These are phyloP conservation scores for Penicillium sp. DNA, from an alignment of 2,329 filamentous ascomycete genomes.

Conservation along the genomic window DNA sequence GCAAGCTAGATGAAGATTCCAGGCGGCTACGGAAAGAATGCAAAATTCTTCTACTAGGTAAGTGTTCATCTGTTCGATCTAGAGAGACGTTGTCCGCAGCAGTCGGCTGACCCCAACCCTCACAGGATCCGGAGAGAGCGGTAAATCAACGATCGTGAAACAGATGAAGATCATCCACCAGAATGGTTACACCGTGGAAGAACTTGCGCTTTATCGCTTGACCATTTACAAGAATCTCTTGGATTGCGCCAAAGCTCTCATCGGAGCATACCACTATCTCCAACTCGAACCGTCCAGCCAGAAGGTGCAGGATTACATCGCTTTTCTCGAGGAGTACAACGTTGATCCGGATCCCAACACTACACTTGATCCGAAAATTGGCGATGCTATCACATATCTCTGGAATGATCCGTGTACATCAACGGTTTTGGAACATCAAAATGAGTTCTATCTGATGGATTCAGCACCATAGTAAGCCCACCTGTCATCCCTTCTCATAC, in stretches of 20 bases:
- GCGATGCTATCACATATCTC: constrained; percentile 76
- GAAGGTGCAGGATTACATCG: constrained; percentile 69
- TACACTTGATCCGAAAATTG: constrained; percentile 75
- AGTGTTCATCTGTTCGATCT: constrained; percentile 6
- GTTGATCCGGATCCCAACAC: constrained; percentile 88
- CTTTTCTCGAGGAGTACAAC: constrained; percentile 82
- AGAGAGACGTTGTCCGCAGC: constrained; percentile 5
- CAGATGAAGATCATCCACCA: constrained; percentile 99
- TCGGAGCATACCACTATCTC: constrained; percentile 89
- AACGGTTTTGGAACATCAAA: constrained; percentile 85
- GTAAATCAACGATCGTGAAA: constrained; percentile 98
- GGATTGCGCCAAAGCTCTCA: constrained; percentile 92
- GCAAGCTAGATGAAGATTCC: constrained; percentile 89
- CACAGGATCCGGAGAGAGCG: constrained; percentile 92
- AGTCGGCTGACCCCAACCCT: constrained; percentile 11
- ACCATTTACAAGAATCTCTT: constrained; percentile 98
- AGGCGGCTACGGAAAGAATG: constrained; percentile 92
- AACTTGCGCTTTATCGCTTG: constrained; percentile 88
- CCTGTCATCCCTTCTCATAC: background rate
- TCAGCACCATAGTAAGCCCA: constrained; percentile 87
- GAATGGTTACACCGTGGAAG: constrained; percentile 93
- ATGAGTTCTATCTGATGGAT: constrained; percentile 99
- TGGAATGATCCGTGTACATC: constrained; percentile 88
- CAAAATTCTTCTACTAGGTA: constrained; percentile 95
- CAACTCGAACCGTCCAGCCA: constrained; percentile 73